Percentiles rank a stretch among this genome's conserved stretches.
Evolutionary conservation across 306 rosid genomes (phyloP).

Genomic region (Echinosophora koreensis): DNA sequence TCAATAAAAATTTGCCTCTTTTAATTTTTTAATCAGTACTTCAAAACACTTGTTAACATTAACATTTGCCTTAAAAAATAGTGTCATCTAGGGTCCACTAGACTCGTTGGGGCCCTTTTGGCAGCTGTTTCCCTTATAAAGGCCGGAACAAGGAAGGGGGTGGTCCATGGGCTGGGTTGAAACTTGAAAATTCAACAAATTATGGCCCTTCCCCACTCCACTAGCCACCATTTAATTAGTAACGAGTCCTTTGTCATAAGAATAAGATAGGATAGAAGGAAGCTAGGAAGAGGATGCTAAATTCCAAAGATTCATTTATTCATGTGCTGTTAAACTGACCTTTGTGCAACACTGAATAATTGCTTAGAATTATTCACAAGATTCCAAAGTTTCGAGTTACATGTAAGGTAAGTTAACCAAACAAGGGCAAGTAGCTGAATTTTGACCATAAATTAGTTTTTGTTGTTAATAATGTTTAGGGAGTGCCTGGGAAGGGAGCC

Average conservation of each 20-base stretch:
- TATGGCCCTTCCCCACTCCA: slow-evolving; percentile 34
- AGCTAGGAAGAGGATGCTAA: slow-evolving; percentile 24
- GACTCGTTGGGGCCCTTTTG: slow-evolving; percentile 35
- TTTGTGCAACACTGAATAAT: background rate
- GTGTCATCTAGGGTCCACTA: background rate
- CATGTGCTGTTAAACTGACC: slow-evolving; percentile 26
- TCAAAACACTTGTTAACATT: no score
- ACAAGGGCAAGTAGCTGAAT: background rate
- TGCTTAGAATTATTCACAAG: slow-evolving; percentile 22
- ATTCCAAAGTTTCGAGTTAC: slow-evolving; percentile 46
- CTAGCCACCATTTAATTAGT: background rate
- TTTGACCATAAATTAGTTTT: slow-evolving; percentile 10
- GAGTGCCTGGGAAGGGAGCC: background rate
- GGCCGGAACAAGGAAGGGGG: slow-evolving; percentile 24
- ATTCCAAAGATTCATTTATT: slow-evolving; percentile 35
- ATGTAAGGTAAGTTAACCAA: slow-evolving; percentile 42
- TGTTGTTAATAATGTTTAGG: slow-evolving; percentile 21
- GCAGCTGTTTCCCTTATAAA: slow-evolving; percentile 37
- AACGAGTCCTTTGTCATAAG: slow-evolving; percentile 13
- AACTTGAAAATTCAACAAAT: slow-evolving; percentile 1
- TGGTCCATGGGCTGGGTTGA: slow-evolving; percentile 41
- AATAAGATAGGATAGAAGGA: slow-evolving; percentile 11
- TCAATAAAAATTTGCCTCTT: no score
- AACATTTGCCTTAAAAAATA: background rate
- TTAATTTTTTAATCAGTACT: no score